phyloP scores from a whole-genome alignment of 176 grass and related monocot species.

The Lolium rigidum region DNA sequence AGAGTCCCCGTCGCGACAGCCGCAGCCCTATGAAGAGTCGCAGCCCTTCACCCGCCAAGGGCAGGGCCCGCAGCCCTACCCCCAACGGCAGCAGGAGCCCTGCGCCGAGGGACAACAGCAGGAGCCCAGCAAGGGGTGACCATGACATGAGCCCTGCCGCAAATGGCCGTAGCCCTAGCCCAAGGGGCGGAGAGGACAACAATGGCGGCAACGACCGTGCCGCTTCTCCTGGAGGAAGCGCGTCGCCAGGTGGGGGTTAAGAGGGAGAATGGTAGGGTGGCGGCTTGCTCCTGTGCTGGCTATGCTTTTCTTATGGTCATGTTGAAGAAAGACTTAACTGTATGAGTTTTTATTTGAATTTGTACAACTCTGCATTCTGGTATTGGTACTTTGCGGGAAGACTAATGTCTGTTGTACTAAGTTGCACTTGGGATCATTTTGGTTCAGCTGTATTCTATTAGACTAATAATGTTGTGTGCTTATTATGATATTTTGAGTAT shows the following conservation, averaged over 20 bases:
- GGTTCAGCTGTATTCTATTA: neutral
- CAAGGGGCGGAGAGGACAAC: slow-evolving; percentile 49
- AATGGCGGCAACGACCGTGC: slow-evolving; percentile 26
- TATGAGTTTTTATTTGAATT: neutral
- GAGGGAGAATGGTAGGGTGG: neutral
- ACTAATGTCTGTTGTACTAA: slow-evolving; percentile 16
- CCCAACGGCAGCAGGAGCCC: slow-evolving; percentile 61
- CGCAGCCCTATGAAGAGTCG: slow-evolving; percentile 62
- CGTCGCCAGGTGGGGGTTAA: slow-evolving; percentile 28
- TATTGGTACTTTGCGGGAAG: slow-evolving; percentile 3
- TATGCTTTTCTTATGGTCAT: neutral
- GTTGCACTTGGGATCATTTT: slow-evolving; percentile 20
- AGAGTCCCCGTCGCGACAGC: slow-evolving; percentile 40
- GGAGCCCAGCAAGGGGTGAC: slow-evolving; percentile 44
- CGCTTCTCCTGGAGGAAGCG: slow-evolving; percentile 51
- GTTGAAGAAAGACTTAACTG: neutral
- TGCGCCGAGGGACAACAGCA: slow-evolving; percentile 51
- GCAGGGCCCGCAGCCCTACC: slow-evolving; percentile 44
- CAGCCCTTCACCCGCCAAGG: slow-evolving; percentile 56
- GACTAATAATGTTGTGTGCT: neutral
- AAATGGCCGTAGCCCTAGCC: slow-evolving; percentile 74
- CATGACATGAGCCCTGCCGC: slow-evolving; percentile 53
- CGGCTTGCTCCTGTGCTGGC: neutral
- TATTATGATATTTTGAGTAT: neutral
- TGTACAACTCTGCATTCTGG: neutral